Evolutionary conservation across 2,329 filamentous ascomycete genomes (phyloP).

Genomic region (Diaporthe caulivora): DNA sequence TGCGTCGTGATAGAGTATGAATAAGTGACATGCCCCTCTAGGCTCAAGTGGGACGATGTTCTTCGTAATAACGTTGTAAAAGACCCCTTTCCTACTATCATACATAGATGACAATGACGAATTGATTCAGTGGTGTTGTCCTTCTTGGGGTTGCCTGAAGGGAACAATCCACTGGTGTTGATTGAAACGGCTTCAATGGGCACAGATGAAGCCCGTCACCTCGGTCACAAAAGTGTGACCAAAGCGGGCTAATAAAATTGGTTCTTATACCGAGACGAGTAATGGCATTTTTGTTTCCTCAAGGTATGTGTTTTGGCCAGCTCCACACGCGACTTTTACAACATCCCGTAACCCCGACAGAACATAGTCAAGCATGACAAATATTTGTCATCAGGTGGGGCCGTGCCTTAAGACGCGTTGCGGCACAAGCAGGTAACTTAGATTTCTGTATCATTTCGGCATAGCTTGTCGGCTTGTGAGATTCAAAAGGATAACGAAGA

Average conservation of each 20-base stretch:
- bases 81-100: neutral
- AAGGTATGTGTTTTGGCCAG: neutral
- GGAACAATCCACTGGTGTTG: neutral
- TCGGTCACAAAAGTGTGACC: neutral
- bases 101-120: too few species aligned
- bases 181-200: neutral
- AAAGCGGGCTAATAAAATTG: too few species aligned
- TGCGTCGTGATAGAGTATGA: neutral
- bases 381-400: slow-evolving; percentile 14
- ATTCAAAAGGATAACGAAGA: neutral
- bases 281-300: too few species aligned
- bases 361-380: neutral
- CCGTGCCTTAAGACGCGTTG: neutral
- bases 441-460: neutral
- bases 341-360: neutral
- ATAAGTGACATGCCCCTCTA: neutral
- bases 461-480: neutral
- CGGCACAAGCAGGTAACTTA: neutral
- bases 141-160: neutral
- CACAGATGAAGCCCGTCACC: neutral
- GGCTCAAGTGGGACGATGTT: too few species aligned
- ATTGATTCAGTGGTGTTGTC: neutral
- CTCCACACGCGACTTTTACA: neutral
- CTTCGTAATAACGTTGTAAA: too few species aligned
- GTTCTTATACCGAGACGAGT: rapidly evolving